phyloP scores from a whole-genome alignment of 495 filamentous ascomycete genomes.

The Cercophora scortea region DNA sequence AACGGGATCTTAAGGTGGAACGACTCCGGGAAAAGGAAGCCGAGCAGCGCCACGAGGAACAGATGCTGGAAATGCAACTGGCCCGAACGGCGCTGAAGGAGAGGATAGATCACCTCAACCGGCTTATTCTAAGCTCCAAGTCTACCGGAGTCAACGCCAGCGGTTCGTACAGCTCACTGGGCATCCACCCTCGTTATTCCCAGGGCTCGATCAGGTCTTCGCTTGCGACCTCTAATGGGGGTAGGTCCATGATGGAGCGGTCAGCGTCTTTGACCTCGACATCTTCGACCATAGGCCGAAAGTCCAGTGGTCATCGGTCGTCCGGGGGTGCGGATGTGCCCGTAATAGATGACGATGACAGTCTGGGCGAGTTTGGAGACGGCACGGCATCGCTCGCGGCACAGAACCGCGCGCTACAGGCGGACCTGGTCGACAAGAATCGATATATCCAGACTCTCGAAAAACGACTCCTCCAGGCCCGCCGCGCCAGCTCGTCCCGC shows the following conservation, averaged over 20 bases:
- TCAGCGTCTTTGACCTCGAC: constrained; percentile 60
- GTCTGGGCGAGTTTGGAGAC: constrained; percentile 73
- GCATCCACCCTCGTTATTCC: constrained; percentile 55
- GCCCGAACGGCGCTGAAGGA: constrained; percentile 93
- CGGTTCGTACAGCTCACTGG: constrained; percentile 63
- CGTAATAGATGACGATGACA: constrained; percentile 61
- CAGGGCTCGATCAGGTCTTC: constrained; percentile 64
- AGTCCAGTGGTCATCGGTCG: constrained; percentile 34
- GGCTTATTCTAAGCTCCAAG: constrained; percentile 89
- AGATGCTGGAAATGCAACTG: constrained; percentile 96
- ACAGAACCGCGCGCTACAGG: constrained; percentile 81
- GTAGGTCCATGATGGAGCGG: constrained; percentile 50
- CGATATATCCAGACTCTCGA: constrained; percentile 93
- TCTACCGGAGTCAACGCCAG: constrained; percentile 84
- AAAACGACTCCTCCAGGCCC: constrained; percentile 82
- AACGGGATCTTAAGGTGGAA: constrained; percentile 52
- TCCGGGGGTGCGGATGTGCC: constrained; percentile 29
- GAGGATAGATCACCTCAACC: constrained; percentile 94
- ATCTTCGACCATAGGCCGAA: constrained; percentile 47
- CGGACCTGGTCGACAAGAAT: constrained; percentile 91
- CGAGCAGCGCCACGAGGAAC: constrained; percentile 83
- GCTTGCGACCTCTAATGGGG: constrained; percentile 57
- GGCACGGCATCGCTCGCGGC: constrained; percentile 72
- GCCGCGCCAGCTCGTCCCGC: constrained; percentile 81
- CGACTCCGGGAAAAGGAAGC: constrained; percentile 72